A percentile compares a stretch with the other conserved stretches of the same genome.
Conservation (phyloP, 768 basidiomycete species). For the Tricholoma sp. region DNA sequence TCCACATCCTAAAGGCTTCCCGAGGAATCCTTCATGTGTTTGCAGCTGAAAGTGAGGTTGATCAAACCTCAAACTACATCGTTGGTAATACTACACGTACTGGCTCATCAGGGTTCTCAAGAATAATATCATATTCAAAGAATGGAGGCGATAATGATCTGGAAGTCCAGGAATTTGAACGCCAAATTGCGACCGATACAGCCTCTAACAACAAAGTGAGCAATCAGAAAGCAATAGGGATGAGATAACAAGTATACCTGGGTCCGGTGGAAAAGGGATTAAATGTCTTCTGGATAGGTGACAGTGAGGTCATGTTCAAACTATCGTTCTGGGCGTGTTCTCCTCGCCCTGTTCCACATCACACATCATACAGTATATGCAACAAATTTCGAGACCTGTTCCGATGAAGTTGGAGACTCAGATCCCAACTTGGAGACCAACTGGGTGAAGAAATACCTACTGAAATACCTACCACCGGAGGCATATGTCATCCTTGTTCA, state of each 20-base stretch:
- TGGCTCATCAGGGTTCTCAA: slow-evolving; percentile 52
- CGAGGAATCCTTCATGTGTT: slow-evolving; percentile 81
- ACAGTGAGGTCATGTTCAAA: slow-evolving; percentile 61
- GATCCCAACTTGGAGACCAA: no score
- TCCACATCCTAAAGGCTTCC: slow-evolving; percentile 71
- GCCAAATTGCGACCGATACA: slow-evolving; percentile 87
- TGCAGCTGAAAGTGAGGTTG: slow-evolving; percentile 41
- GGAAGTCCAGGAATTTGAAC: slow-evolving; percentile 69
- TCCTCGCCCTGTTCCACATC: no score
- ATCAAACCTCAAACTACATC: neutral
- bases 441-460: no score
- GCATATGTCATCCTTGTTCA: no score
- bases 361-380: no score
- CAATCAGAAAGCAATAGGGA: neutral
- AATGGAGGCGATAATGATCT: slow-evolving; percentile 78
- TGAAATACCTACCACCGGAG: no score
- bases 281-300: slow-evolving; percentile 67
- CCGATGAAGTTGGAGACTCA: no score
- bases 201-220: slow-evolving; percentile 37
- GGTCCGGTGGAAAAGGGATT: slow-evolving; percentile 87
- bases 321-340: slow-evolving; percentile 82
- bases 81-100: slow-evolving; percentile 31
- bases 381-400: no score
- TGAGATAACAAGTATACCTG: slow-evolving; percentile 35
- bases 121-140: slow-evolving; percentile 70